A percentile compares a stretch with the other conserved stretches of the same genome.
phyloP scores from a whole-genome alignment of 352 stramenopile genomes.

The Phytophthora constricta region DNA sequence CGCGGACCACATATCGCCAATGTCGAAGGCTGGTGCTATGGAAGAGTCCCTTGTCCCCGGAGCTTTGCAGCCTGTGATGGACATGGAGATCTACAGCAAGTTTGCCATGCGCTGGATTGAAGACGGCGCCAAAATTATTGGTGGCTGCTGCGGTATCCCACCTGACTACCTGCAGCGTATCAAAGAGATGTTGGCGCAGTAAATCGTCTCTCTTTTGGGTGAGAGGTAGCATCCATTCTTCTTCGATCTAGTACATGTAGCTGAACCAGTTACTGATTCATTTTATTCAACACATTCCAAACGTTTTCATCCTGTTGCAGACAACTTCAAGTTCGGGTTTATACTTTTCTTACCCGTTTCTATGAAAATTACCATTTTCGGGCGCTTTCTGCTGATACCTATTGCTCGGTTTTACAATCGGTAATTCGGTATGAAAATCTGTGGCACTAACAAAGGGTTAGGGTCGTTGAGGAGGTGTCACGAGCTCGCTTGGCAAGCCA shows the following conservation, averaged over 20 bases:
- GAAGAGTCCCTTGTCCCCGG: constrained; percentile 78
- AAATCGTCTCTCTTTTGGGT: neutral
- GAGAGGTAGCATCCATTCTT: neutral
- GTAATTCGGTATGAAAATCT: too few species aligned
- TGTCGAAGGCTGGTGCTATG: constrained; percentile 60
- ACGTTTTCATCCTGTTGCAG: neutral
- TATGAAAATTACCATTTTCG: neutral
- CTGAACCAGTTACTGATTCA: too few species aligned
- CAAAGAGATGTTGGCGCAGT: constrained; percentile 21
- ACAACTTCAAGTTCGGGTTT: neutral
- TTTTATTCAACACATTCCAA: too few species aligned
- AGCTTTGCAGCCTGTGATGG: constrained; percentile 73
- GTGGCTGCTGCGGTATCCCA: constrained; percentile 90
- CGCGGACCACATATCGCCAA: constrained; percentile 87
- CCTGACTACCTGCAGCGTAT: constrained; percentile 79
- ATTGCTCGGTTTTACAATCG: too few species aligned
- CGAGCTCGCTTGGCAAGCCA: too few species aligned
- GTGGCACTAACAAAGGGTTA: too few species aligned
- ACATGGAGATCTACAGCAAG: constrained; percentile 70
- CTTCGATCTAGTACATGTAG: neutral
- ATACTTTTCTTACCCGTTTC: neutral
- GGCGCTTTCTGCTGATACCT: too few species aligned
- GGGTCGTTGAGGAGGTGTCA: too few species aligned
- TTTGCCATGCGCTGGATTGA: constrained; percentile 84
- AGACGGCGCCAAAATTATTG: constrained; percentile 77